phyloP scores from a whole-genome alignment of 1,284 basidiomycete species.

The Cronartium quercuum region DNA sequence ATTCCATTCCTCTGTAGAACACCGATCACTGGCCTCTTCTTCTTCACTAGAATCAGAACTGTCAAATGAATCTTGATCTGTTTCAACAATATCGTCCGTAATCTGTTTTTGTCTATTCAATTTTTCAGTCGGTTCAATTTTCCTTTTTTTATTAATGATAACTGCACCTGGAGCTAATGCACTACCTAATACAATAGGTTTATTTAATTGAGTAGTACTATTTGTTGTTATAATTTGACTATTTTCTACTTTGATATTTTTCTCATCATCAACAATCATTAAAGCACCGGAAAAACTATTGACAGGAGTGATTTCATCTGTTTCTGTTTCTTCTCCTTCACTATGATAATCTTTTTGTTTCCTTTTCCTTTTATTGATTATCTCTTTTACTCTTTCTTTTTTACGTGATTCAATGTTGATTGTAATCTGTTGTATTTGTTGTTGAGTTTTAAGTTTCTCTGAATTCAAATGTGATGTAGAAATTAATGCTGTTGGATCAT shows the following conservation, averaged over 20 bases:
- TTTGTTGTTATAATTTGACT: no score
- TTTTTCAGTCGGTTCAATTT: neutral
- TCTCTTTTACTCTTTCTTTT: conserved; percentile 7
- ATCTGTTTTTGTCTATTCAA: neutral
- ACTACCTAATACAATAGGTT: neutral
- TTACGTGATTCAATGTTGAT: conserved; percentile 17
- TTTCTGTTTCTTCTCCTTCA: conserved; percentile 6
- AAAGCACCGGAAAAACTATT: conserved; percentile 29
- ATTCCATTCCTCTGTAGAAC: neutral
- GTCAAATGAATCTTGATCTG: conserved; percentile 7
- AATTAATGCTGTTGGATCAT: conserved; percentile 28
- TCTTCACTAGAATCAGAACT: conserved; percentile 16
- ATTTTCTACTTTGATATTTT: no score
- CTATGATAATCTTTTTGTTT: conserved; percentile 27
- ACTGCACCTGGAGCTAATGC: conserved; percentile 4
- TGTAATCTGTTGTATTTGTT: conserved; percentile 4
- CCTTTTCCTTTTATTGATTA: conserved; percentile 15
- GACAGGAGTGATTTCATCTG: neutral
- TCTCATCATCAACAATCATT: conserved; percentile 6
- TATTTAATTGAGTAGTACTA: no score
- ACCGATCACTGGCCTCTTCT: neutral
- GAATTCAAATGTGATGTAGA: conserved; percentile 31
- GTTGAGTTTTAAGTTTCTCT: conserved; percentile 14
- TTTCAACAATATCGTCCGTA: neutral
- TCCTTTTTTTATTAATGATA: neutral